Conservation (phyloP, 306 rosid species). For the Prunus padus region DNA sequence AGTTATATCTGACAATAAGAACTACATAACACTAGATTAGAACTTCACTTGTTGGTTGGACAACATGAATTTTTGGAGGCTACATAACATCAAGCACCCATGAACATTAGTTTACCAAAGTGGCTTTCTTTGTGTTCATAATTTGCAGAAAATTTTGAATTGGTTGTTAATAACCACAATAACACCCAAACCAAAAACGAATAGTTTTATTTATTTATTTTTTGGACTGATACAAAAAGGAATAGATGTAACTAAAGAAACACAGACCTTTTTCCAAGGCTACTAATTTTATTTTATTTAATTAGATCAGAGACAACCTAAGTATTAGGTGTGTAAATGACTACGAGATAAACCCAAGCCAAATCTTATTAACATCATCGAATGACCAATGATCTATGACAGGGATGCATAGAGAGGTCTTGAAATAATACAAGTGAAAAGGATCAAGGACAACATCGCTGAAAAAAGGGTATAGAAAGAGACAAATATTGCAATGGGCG, state of each 20-base stretch:
- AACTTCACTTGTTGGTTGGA: background rate
- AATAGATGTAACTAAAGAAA: no score
- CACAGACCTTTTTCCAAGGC: background rate
- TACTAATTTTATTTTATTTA: no score
- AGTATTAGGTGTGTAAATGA: background rate
- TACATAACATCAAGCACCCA: background rate
- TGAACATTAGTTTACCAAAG: no score
- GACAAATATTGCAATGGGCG: background rate
- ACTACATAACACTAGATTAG: background rate
- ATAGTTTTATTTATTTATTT: no score
- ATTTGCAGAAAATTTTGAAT: background rate
- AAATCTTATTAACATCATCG: background rate
- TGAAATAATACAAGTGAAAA: background rate
- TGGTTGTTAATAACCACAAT: background rate
- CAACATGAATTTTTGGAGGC: background rate
- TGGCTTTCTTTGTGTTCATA: background rate
- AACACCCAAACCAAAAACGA: background rate
- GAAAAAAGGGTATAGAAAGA: background rate
- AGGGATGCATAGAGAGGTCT: background rate
- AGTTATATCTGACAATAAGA: constrained; percentile 1
- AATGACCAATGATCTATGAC: constrained; percentile 1
- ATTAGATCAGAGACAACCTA: background rate
- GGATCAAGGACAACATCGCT: background rate
- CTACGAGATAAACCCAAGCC: background rate
- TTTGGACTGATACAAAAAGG: no score